A percentile compares a stretch with the other conserved stretches of the same genome.
These are phyloP conservation scores for Fusarium nygamai DNA, from an alignment of 2,329 filamentous ascomycete species.

Conservation along the genomic window DNA sequence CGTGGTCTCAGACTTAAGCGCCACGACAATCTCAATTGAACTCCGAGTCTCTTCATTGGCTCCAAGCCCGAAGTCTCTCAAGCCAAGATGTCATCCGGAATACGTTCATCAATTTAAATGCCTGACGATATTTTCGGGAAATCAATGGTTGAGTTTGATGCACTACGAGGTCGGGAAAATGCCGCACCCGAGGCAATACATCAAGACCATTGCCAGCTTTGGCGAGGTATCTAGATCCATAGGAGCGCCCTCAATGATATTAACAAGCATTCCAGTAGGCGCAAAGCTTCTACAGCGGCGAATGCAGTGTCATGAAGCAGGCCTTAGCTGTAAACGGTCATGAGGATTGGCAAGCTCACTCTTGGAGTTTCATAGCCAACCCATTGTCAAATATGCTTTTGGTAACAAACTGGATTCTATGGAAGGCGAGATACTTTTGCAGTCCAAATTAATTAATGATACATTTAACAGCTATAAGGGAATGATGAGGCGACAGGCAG, in stretches of 20 bases:
- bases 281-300: not conserved
- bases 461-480: accelerated
- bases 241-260: not conserved
- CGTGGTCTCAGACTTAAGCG: not conserved
- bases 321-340: no score
- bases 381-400: not conserved
- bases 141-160: not conserved
- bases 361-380: accelerated
- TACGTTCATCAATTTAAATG: not conserved
- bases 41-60: not conserved
- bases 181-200: not conserved
- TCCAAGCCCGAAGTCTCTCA: no score
- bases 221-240: not conserved
- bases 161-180: not conserved
- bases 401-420: not conserved
- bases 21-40: not conserved
- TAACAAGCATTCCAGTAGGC: not conserved
- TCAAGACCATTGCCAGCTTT: not conserved
- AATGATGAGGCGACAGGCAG: not conserved
- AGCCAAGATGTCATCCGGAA: not conserved
- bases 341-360: not conserved
- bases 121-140: not conserved
- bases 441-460: not conserved
- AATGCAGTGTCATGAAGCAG: not conserved
- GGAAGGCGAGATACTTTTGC: not conserved